Percentiles rank a stretch among this genome's conserved stretches.
These are phyloP conservation scores for Spergularia bocconei DNA, from an alignment of 148 eudicot species.

Conservation along the genomic window DNA sequence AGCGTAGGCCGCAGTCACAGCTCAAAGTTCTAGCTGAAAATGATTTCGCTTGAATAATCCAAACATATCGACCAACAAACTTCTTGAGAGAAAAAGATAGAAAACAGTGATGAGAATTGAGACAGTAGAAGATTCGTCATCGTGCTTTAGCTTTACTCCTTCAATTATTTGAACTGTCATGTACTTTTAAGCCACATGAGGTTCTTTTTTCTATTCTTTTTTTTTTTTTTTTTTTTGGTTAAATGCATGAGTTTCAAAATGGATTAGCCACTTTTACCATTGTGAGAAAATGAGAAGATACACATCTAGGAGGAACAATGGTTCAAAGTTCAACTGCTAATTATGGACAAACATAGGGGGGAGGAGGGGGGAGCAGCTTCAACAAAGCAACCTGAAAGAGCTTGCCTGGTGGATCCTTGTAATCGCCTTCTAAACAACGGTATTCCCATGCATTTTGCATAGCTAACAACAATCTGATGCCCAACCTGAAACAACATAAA, in stretches of 20 bases:
- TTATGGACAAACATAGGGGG: background rate
- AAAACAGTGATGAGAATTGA: no score
- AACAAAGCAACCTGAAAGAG: constrained; percentile 35
- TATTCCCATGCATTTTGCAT: constrained; percentile 94
- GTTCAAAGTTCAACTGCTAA: background rate
- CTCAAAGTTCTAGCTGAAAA: background rate
- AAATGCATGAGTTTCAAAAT: background rate
- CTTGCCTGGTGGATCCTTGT: constrained; percentile 97
- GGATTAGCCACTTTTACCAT: background rate
- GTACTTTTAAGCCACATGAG: no score
- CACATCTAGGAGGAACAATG: background rate
- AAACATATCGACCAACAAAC: no score
- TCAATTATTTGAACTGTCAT: no score
- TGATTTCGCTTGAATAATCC: no score
- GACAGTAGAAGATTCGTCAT: no score
- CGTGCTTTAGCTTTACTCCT: no score
- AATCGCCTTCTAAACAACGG: constrained; percentile 84
- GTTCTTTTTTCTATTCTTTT: no score
- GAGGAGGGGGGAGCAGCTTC: background rate
- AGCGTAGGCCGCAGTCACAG: background rate
- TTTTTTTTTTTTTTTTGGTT: no score
- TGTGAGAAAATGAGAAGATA: background rate
- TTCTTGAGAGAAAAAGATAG: no score
- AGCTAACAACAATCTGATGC: constrained; percentile 86
- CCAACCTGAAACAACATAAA: constrained; percentile 61